phyloP scores from a whole-genome alignment of 306 rosid species.

The Dalbergia oliveri region DNA sequence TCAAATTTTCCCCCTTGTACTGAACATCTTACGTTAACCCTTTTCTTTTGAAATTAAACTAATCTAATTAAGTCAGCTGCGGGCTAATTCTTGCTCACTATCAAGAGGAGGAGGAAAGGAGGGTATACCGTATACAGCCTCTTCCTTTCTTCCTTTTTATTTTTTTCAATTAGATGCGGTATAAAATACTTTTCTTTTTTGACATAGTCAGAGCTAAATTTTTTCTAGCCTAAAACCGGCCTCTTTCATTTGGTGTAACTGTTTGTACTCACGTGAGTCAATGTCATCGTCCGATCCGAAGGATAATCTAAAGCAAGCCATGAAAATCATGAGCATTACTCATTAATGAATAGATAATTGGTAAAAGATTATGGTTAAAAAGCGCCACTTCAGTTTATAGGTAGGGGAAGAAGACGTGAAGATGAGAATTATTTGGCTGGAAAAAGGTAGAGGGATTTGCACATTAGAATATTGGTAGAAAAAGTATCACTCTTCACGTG shows the following conservation, averaged over 20 bases:
- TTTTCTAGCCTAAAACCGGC: not conserved
- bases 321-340: not conserved
- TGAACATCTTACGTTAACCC: not conserved
- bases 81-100: not conserved
- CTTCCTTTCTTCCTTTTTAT: no score
- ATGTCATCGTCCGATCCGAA: not conserved
- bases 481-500: constrained; percentile 31
- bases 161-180: not conserved
- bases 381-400: not conserved
- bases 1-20: not conserved
- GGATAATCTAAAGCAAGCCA: not conserved
- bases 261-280: not conserved
- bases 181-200: not conserved
- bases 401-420: not conserved
- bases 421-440: not conserved
- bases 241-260: not conserved
- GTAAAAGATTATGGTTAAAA: not conserved
- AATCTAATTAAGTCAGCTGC: not conserved
- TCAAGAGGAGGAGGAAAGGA: not conserved
- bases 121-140: not conserved
- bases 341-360: not conserved
- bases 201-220: not conserved
- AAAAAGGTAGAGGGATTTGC: not conserved
- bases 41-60: no score
- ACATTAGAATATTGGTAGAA: not conserved